A percentile compares a stretch with the other conserved stretches of the same genome.
Evolutionary conservation across 352 stramenopile species (phyloP).

Genomic region (Globisporangium okanoganense): DNA sequence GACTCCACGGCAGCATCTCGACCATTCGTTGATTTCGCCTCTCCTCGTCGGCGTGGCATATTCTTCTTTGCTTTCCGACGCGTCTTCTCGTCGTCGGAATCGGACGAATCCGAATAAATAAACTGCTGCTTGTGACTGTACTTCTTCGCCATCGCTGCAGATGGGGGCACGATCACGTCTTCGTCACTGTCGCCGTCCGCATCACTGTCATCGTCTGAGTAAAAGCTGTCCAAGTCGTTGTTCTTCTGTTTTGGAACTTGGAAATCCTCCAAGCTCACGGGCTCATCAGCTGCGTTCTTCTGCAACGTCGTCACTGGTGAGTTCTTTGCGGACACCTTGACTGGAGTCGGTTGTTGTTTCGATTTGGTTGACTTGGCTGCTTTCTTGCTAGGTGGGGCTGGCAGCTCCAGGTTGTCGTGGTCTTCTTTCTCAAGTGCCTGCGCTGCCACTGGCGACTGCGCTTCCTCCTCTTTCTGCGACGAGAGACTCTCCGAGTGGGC

Average conservation of each 20-base stretch:
- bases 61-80: not conserved
- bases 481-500: slow-evolving; percentile 23
- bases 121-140: slow-evolving; percentile 68
- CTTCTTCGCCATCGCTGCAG: slow-evolving; percentile 22
- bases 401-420: not conserved
- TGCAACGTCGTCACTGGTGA: slow-evolving; percentile 2
- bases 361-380: not conserved
- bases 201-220: slow-evolving; percentile 72
- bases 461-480: slow-evolving; percentile 7
- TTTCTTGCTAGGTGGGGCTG: not conserved
- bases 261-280: slow-evolving; percentile 74
- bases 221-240: slow-evolving; percentile 73
- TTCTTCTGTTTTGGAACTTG: slow-evolving; percentile 51
- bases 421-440: not conserved
- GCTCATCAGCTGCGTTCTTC: slow-evolving; percentile 28
- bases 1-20: not conserved
- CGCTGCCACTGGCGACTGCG: not conserved
- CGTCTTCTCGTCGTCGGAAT: slow-evolving; percentile 28
- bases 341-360: not conserved
- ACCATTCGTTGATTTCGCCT: not conserved
- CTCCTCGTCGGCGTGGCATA: slow-evolving; percentile 1
- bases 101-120: slow-evolving; percentile 57
- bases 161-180: slow-evolving; percentile 52
- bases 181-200: slow-evolving; percentile 33
- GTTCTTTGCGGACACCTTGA: not conserved